Evolutionary conservation across 1,139 yeast genomes (phyloP).

Genomic region (Sugiyamaella grinbergsii): DNA sequence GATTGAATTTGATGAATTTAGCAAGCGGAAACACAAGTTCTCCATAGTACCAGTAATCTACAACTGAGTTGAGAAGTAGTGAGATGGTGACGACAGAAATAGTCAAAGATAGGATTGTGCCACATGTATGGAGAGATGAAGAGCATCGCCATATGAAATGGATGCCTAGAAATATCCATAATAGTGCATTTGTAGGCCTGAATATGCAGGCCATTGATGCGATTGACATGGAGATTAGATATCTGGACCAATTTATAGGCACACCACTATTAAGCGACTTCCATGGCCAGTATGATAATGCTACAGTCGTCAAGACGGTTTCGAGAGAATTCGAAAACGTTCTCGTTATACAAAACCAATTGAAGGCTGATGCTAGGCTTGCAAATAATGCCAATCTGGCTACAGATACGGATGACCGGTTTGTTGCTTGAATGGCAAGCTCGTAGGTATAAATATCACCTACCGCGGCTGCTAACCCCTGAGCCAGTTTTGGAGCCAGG

Average conservation of each 20-base stretch:
- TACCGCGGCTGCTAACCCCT: slow-evolving; percentile 67
- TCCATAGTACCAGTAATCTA: slow-evolving; percentile 68
- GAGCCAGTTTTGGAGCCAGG: slow-evolving; percentile 62
- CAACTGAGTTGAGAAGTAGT: no score
- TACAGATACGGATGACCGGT: not conserved
- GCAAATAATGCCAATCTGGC: slow-evolving; percentile 50
- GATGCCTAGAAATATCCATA: slow-evolving; percentile 69
- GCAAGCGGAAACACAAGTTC: slow-evolving; percentile 59
- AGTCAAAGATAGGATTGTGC: slow-evolving; percentile 42
- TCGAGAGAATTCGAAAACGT: slow-evolving; percentile 88
- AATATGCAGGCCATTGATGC: slow-evolving; percentile 49
- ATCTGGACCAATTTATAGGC: slow-evolving; percentile 23
- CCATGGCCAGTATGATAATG: slow-evolving; percentile 78
- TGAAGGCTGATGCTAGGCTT: slow-evolving; percentile 73
- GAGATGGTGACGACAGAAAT: no score
- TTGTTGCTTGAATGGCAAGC: slow-evolving; percentile 44
- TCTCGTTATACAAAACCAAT: slow-evolving; percentile 78
- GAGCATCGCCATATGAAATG: slow-evolving; percentile 36
- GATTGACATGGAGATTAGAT: slow-evolving; percentile 30
- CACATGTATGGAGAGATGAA: not conserved
- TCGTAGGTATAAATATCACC: slow-evolving; percentile 66
- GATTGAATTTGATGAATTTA: slow-evolving; percentile 76
- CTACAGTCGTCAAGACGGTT: slow-evolving; percentile 67
- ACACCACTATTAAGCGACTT: slow-evolving; percentile 27
- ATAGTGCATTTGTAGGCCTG: slow-evolving; percentile 78